A percentile compares a stretch with the other conserved stretches of the same genome.
These are phyloP conservation scores for Fusarium bactridioides DNA, from an alignment of 2,329 filamentous ascomycete genomes.

Conservation along the genomic window DNA sequence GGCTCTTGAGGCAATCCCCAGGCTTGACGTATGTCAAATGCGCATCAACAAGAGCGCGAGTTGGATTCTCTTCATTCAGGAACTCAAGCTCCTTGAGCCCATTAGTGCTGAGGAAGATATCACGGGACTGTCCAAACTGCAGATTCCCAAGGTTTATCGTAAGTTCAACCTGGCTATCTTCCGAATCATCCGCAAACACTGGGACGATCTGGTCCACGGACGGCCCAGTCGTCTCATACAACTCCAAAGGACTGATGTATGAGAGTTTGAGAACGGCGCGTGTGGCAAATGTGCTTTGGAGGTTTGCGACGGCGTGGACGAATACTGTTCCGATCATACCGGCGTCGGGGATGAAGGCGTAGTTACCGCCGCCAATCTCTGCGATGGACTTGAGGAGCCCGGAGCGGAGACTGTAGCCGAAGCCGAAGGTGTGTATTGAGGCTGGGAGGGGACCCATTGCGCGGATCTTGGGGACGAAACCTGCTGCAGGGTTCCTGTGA, in stretches of 20 bases:
- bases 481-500: slow-evolving; percentile 55
- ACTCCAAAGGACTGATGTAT: slow-evolving; percentile 47
- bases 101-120: slow-evolving; percentile 57
- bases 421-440: slow-evolving; percentile 51
- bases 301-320: slow-evolving; percentile 67
- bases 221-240: slow-evolving; percentile 52
- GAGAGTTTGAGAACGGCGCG: slow-evolving; percentile 54
- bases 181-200: neutral
- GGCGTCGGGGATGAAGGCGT: slow-evolving; percentile 67
- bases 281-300: slow-evolving; percentile 65
- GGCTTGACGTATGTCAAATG: slow-evolving; percentile 47
- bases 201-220: slow-evolving; percentile 49
- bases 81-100: slow-evolving; percentile 25
- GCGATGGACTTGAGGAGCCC: slow-evolving; percentile 67
- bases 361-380: slow-evolving; percentile 64
- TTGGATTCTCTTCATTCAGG: neutral
- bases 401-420: slow-evolving; percentile 48
- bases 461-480: slow-evolving; percentile 64
- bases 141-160: slow-evolving; percentile 59
- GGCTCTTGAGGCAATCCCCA: neutral
- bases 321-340: slow-evolving; percentile 71
- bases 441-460: slow-evolving; percentile 51
- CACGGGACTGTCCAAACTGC: slow-evolving; percentile 68
- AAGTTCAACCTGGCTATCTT: slow-evolving; percentile 39
- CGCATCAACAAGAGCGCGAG: slow-evolving; percentile 43